Percentiles rank a stretch among this genome's conserved stretches.
These are phyloP conservation scores for Colletotrichum sp. DNA, from an alignment of 2,329 filamentous ascomycete species.

Conservation along the genomic window DNA sequence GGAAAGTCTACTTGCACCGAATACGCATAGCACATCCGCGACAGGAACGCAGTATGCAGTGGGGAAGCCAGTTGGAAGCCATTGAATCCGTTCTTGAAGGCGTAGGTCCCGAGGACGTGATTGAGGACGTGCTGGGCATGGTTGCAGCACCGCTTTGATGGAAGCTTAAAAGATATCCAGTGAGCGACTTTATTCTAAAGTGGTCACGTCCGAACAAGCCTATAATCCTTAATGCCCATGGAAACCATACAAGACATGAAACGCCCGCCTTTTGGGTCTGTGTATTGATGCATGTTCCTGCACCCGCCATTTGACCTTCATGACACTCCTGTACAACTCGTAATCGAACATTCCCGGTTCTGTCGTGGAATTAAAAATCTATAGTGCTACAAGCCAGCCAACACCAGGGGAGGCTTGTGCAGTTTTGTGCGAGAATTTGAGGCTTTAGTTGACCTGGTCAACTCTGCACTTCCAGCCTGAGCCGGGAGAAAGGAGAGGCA, in stretches of 20 bases:
- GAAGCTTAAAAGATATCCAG: not conserved
- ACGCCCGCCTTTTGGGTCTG: constrained; percentile 11
- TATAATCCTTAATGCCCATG: constrained; percentile 5
- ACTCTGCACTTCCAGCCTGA: constrained; percentile 93
- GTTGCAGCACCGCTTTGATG: constrained; percentile 58
- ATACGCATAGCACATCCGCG: constrained; percentile 71
- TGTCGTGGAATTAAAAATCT: constrained; percentile 24
- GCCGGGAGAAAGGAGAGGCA: constrained; percentile 79
- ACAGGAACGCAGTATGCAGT: constrained; percentile 87
- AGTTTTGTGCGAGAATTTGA: constrained; percentile 2
- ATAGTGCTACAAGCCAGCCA: constrained; percentile 19
- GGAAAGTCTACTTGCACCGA: constrained; percentile 88
- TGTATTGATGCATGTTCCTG: constrained; percentile 11
- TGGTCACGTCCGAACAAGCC: not conserved
- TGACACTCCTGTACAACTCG: constrained; percentile 4
- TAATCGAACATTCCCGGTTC: constrained; percentile 19
- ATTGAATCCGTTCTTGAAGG: constrained; percentile 70
- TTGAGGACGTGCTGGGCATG: constrained; percentile 66
- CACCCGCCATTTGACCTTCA: constrained; percentile 5
- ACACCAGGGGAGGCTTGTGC: not conserved
- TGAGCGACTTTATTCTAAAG: constrained; percentile 7
- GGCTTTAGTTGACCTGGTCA: constrained; percentile 68
- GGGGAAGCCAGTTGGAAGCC: constrained; percentile 80
- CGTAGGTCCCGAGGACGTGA: constrained; percentile 63
- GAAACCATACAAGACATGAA: constrained; percentile 5